phyloP scores from a whole-genome alignment of 371 early-diverging fungal species.

The Lichtheimia hyalospora region DNA sequence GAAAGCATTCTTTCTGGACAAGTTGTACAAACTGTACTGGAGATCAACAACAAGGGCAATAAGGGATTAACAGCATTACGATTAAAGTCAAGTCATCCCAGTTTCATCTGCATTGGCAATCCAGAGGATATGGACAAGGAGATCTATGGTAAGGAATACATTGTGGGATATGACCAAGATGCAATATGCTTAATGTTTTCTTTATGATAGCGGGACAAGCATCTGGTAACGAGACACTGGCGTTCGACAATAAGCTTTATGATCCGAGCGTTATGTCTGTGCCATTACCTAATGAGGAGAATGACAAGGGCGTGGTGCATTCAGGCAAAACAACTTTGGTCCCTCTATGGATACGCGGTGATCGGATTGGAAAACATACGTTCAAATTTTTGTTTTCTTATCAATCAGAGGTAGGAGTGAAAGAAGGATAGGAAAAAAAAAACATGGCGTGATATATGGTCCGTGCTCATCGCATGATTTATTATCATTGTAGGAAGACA shows the following conservation, averaged over 20 bases:
- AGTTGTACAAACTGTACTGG: conserved; percentile 69
- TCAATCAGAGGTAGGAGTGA: conserved; percentile 54
- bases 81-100: conserved; percentile 84
- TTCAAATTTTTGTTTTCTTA: conserved; percentile 72
- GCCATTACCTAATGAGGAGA: conserved; percentile 30
- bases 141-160: conserved; percentile 30
- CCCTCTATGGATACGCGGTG: conserved; percentile 90
- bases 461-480: not conserved
- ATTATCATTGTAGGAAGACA: conserved; percentile 42
- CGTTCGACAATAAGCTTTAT: conserved; percentile 30
- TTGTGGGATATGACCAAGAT: too few relatives aligned
- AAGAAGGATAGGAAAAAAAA: not conserved
- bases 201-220: not conserved
- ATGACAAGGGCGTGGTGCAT: conserved; percentile 46
- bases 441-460: conserved; percentile 5
- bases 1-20: conserved; percentile 83
- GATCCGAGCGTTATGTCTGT: conserved; percentile 44
- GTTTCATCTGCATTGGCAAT: conserved; percentile 77
- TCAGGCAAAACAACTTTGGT: conserved; percentile 75
- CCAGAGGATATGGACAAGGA: conserved; percentile 46
- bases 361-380: conserved; percentile 84
- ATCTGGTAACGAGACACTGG: conserved; percentile 1
- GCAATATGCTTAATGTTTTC: too few relatives aligned
- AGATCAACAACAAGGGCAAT: conserved; percentile 83
- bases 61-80: conserved; percentile 69